These are phyloP conservation scores for Capsicum rhomboideum DNA, from an alignment of 257 asterid genomes.

Conservation along the genomic window DNA sequence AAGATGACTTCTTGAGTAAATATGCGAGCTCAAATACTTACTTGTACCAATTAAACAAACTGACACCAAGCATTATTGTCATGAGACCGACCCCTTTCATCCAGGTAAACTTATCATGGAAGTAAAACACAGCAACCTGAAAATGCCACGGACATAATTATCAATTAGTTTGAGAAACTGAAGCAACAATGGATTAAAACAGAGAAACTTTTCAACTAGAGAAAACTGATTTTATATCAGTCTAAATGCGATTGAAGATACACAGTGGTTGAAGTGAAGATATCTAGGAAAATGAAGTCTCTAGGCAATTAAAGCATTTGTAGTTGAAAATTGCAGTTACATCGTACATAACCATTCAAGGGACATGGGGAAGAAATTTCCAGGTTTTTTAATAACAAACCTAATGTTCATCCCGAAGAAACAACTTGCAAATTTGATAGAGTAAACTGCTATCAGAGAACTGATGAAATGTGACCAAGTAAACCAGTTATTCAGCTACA, in stretches of 20 bases:
- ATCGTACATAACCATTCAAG: not conserved
- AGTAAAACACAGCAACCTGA: constrained; percentile 95
- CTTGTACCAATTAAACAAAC: constrained; percentile 98
- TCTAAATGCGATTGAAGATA: not conserved
- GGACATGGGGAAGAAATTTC: not conserved
- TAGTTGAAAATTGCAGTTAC: not conserved
- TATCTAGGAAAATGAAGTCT: not conserved
- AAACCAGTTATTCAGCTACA: not conserved
- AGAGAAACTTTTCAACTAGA: not conserved
- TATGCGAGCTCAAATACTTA: constrained; percentile 44
- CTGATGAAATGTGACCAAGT: not conserved
- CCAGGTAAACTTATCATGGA: constrained; percentile 87
- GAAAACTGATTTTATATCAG: not conserved
- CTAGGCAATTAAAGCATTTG: not conserved
- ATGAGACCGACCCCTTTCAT: constrained; percentile 81
- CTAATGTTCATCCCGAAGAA: not conserved
- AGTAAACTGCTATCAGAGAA: not conserved
- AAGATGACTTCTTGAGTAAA: not conserved
- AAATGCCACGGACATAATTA: not conserved
- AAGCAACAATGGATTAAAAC: not conserved
- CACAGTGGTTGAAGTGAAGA: not conserved
- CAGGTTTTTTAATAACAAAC: not conserved
- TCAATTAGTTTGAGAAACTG: not conserved
- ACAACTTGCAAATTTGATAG: not conserved
- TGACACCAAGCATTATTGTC: constrained; percentile 80